Conservation (phyloP, 2,329 filamentous ascomycete genomes). For the Xylaria sp. region DNA sequence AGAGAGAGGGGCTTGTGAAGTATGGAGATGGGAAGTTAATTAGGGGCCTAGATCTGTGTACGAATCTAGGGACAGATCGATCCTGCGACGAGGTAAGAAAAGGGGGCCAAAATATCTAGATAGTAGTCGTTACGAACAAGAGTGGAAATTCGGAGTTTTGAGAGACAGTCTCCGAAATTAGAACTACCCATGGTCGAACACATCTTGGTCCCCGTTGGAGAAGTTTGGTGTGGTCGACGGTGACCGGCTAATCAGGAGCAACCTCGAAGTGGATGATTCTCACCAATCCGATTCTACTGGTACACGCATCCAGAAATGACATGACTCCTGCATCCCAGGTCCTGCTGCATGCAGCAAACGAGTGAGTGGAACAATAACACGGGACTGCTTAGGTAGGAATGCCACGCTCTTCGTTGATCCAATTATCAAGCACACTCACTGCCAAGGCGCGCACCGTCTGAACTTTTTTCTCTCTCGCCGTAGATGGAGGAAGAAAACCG, state of each 20-base stretch:
- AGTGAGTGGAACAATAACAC: slow-evolving; percentile 18
- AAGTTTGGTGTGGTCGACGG: slow-evolving; percentile 15
- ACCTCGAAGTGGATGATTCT: slow-evolving; percentile 16
- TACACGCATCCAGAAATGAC: slow-evolving; percentile 30
- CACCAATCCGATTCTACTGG: slow-evolving; percentile 27
- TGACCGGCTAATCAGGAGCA: slow-evolving; percentile 30
- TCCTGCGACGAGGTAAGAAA: neutral
- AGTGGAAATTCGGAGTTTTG: slow-evolving; percentile 29
- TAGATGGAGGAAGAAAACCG: neutral
- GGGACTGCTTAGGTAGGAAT: slow-evolving; percentile 4
- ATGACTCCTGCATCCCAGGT: slow-evolving; percentile 29
- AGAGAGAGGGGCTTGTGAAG: slow-evolving; percentile 20
- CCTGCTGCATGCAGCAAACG: slow-evolving; percentile 18
- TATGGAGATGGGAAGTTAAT: slow-evolving; percentile 1
- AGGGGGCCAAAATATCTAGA: slow-evolving; percentile 1
- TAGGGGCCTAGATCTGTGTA: neutral
- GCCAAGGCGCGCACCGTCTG: neutral
- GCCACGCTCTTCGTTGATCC: neutral
- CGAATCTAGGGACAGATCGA: neutral
- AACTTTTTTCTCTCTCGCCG: no score
- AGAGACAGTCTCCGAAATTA: slow-evolving; percentile 26
- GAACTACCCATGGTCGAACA: neutral
- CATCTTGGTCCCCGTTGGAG: slow-evolving; percentile 31
- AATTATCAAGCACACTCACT: neutral
- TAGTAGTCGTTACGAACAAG: slow-evolving; percentile 22